These are phyloP conservation scores for Dillenia suffruticosa DNA, from an alignment of 164 flowering plant genomes.

Conservation along the genomic window DNA sequence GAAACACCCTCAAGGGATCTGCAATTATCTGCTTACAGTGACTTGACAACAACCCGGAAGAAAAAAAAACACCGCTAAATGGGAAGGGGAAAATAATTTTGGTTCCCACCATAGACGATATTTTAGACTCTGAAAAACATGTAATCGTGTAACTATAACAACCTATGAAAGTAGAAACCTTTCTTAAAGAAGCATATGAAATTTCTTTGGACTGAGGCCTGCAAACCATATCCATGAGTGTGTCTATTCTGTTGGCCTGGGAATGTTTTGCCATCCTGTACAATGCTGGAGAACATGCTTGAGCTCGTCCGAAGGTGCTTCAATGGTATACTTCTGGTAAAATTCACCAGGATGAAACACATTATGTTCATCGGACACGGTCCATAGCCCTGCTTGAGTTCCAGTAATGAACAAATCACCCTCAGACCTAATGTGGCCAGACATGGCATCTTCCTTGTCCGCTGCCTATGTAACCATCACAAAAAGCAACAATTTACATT, in stretches of 20 bases:
- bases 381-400: constrained; percentile 33
- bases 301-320: constrained; percentile 39
- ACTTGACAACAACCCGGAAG: too few species aligned
- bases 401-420: constrained; percentile 53
- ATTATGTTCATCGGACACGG: constrained; percentile 4
- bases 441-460: constrained; percentile 34
- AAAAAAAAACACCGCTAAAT: too few species aligned
- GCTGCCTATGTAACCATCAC: constrained; percentile 39
- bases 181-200: too few species aligned
- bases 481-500: not conserved
- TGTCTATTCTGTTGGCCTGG: constrained; percentile 20
- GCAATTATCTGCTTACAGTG: too few species aligned
- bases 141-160: too few species aligned
- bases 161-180: too few species aligned
- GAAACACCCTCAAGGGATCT: too few species aligned
- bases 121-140: too few species aligned
- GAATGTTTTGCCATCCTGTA: constrained; percentile 52
- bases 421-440: constrained; percentile 55
- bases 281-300: constrained; percentile 42
- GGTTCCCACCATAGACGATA: too few species aligned
- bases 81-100: too few species aligned
- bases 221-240: too few species aligned
- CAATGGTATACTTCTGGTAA: constrained; percentile 54
- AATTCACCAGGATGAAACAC: constrained; percentile 54
- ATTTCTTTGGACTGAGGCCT: too few species aligned